Base-by-base conservation (phyloP, 768 basidiomycete species). In the Serendipita vermifera region DNA sequence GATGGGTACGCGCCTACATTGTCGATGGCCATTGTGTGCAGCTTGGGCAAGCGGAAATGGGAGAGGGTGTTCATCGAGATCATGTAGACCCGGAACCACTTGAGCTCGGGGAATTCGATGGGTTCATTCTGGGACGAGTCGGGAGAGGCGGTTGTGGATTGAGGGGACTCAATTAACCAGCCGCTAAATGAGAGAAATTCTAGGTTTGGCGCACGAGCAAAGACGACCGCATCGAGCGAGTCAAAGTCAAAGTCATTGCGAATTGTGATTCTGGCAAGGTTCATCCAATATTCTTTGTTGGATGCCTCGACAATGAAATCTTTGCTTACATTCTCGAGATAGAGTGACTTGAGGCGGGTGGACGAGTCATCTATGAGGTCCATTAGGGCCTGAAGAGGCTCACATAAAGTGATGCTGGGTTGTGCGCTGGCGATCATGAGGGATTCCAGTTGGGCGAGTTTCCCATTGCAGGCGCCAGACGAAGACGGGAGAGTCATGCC, bases 141-240 rank as follows among this genome's bases (percentile, higher is more conserved):
- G 22, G 46, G 24, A n/a, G 26, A 51, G 15, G 46, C 46, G n/a
- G n/a, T n/a, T n/a, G n/a, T n/a, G n/a, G n/a, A n/a, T n/a, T n/a
- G n/a, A n/a, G n/a, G n/a, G 22, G 9, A 11, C 13, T 15, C 41
- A 43, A 43, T 13, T 9, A 51, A 31, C 17, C 32, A 22, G 7
- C 46, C 46, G 27, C 22, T 24, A n/a, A 22, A 51, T 20, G 46
- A 51, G 22, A 51, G 27, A 51, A 51, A 51, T n/a, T 51, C 46
- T 15, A 51, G 27, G 7, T 15, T 15, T 11, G 46, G 26, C n/a
- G 24, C 26, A 7, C 46, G 22, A 7, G 20, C 46, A 51, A 51
- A 51, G 0, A 15, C n/a, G 27, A 31, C 32, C 24, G 46, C 46
- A n/a, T 51, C 46, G 17, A 51, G 5, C 5, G 46, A 22, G 17